phyloP scores from a whole-genome alignment of 2,329 filamentous ascomycete species.

The Beauveria asiatica region DNA sequence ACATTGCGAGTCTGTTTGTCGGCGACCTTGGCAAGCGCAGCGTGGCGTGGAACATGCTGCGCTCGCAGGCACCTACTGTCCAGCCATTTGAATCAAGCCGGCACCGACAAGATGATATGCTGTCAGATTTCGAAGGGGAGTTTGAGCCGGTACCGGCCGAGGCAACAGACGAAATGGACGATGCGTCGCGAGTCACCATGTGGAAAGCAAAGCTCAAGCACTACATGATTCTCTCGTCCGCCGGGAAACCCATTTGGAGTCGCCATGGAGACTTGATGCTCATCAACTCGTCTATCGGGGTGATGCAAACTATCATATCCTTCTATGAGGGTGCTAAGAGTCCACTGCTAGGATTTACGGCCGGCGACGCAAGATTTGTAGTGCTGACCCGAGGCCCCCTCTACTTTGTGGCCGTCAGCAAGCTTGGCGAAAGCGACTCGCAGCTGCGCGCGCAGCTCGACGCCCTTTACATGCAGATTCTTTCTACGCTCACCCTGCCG shows the following conservation, averaged over 20 bases:
- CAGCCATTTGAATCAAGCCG: slow-evolving; percentile 52
- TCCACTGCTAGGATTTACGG: slow-evolving; percentile 72
- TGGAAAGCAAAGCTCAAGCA: slow-evolving; percentile 96
- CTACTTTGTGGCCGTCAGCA: slow-evolving; percentile 89
- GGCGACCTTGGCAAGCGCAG: slow-evolving; percentile 60
- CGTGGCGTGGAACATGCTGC: slow-evolving; percentile 60
- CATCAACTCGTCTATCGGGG: slow-evolving; percentile 88
- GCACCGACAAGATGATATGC: slow-evolving; percentile 38
- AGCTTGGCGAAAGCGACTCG: slow-evolving; percentile 80
- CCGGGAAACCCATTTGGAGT: slow-evolving; percentile 95
- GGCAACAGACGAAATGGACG: slow-evolving; percentile 30
- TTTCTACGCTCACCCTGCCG: slow-evolving; percentile 88
- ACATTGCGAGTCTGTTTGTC: slow-evolving; percentile 74
- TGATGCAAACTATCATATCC: slow-evolving; percentile 95
- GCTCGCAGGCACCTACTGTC: slow-evolving; percentile 50
- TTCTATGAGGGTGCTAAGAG: slow-evolving; percentile 82
- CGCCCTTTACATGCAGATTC: slow-evolving; percentile 94
- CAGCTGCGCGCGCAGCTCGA: slow-evolving; percentile 85
- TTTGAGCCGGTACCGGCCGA: slow-evolving; percentile 66
- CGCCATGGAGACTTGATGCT: slow-evolving; percentile 84
- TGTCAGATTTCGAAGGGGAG: slow-evolving; percentile 64
- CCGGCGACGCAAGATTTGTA: slow-evolving; percentile 79
- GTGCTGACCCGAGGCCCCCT: slow-evolving; percentile 77
- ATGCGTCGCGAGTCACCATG: slow-evolving; percentile 54
- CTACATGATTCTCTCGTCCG: slow-evolving; percentile 91